Conservation (phyloP, 202 grass and related monocot species). For the Cymbopogon flexuosus region DNA sequence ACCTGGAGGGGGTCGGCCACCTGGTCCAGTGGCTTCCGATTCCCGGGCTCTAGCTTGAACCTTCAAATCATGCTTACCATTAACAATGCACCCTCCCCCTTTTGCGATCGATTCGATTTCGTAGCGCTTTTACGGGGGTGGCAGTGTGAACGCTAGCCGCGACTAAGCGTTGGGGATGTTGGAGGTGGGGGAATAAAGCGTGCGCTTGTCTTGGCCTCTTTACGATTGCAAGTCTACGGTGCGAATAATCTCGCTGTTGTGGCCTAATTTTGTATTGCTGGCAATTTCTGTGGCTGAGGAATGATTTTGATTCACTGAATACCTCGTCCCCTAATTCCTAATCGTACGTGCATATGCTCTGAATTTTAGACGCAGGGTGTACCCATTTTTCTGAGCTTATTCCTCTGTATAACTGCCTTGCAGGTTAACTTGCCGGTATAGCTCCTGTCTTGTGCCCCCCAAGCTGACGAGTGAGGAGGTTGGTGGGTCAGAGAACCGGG, state of each 20-base stretch:
- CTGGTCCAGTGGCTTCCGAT: constrained; percentile 27
- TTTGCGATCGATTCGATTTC: constrained; percentile 31
- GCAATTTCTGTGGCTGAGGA: constrained; percentile 34
- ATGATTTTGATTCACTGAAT: constrained; percentile 36
- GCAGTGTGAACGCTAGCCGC: constrained; percentile 32
- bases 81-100: constrained; percentile 19
- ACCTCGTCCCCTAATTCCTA: constrained; percentile 12
- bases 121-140: constrained; percentile 27
- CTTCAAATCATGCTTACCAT: constrained; percentile 24
- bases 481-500: no score
- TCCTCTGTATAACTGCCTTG: not conserved
- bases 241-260: not conserved
- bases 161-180: constrained; percentile 26
- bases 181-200: constrained; percentile 43
- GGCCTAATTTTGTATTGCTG: constrained; percentile 1
- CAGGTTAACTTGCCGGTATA: constrained; percentile 24
- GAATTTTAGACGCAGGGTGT: not conserved
- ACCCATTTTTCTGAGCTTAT: no score
- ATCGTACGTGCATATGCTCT: not conserved
- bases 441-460: not conserved
- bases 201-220: constrained; percentile 28
- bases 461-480: no score
- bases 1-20: constrained; percentile 17
- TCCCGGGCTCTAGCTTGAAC: constrained; percentile 24
- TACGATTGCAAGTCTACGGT: constrained; percentile 5